phyloP scores from a whole-genome alignment of 306 rosid species.

The Prunus armeniaca region DNA sequence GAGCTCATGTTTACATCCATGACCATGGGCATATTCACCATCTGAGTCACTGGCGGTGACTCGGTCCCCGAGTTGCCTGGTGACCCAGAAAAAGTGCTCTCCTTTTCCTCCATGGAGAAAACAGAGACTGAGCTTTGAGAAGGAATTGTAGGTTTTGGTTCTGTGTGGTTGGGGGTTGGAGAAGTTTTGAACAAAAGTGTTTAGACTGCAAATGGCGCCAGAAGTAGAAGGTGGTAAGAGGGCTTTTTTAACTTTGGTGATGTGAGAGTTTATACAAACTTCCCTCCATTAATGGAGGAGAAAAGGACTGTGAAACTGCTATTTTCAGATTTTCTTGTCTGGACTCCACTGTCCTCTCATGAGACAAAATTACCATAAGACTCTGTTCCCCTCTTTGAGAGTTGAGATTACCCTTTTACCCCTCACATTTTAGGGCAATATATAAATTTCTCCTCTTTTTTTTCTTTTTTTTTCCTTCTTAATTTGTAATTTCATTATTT shows the following conservation, averaged over 20 bases:
- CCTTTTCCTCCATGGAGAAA: conserved; percentile 50
- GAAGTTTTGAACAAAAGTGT: conserved; percentile 45
- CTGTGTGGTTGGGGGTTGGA: background rate
- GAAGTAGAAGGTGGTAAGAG: conserved; percentile 24
- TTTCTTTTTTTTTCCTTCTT: too few relatives aligned
- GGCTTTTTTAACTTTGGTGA: conserved; percentile 22
- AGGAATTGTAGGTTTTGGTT: background rate
- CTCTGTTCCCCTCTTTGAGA: background rate
- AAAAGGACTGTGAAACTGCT: conserved; percentile 37
- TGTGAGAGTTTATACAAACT: conserved; percentile 31
- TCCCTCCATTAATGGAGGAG: conserved; percentile 70
- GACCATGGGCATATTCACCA: conserved; percentile 15
- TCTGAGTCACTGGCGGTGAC: conserved; percentile 28
- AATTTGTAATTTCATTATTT: background rate
- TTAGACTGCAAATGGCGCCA: conserved; percentile 72
- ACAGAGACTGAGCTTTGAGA: background rate
- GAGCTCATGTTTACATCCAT: conserved; percentile 7
- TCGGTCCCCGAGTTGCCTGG: conserved; percentile 34
- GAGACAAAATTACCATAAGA: background rate
- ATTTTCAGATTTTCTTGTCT: conserved; percentile 38
- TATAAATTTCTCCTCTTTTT: background rate
- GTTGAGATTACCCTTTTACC: background rate
- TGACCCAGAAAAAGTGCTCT: conserved; percentile 36
- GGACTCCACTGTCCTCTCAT: conserved; percentile 35
- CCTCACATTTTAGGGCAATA: background rate